A percentile compares a stretch with the other conserved stretches of the same genome.
Evolutionary conservation across 148 eudicot species (phyloP).

Genomic region (Camellia lanceoleosa): DNA sequence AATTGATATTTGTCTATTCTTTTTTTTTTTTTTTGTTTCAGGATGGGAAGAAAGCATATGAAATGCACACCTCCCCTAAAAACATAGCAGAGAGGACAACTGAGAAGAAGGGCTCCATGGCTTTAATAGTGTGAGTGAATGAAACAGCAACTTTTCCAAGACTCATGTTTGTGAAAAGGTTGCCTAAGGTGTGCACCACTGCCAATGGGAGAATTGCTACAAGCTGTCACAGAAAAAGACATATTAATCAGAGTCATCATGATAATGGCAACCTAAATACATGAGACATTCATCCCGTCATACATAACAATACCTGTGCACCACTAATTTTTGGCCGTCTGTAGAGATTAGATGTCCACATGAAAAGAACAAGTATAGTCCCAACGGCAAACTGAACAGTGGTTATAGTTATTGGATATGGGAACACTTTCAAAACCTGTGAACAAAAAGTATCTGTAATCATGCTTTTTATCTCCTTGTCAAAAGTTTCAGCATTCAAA

Average conservation of each 20-base stretch:
- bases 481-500: not conserved
- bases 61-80: constrained; percentile 65
- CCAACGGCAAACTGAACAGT: constrained; percentile 81
- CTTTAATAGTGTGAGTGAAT: constrained; percentile 91
- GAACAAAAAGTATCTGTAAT: constrained; percentile 7
- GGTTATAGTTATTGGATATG: constrained; percentile 67
- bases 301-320: constrained; percentile 51
- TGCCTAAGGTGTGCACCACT: constrained; percentile 72
- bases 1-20: too few species aligned
- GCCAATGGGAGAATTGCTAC: constrained; percentile 78
- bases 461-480: not conserved
- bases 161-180: constrained; percentile 91
- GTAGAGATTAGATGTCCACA: constrained; percentile 81
- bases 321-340: constrained; percentile 73
- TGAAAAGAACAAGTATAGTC: constrained; percentile 52
- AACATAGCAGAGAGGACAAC: constrained; percentile 76
- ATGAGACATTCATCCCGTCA: not conserved
- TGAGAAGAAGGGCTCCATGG: constrained; percentile 97
- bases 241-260: not conserved
- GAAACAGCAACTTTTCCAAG: constrained; percentile 94
- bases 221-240: constrained; percentile 48
- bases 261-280: not conserved
- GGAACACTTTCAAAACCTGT: constrained; percentile 86
- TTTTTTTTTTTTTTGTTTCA: too few species aligned
- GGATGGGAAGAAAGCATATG: not conserved